Base-by-base conservation (phyloP, 257 asterid species). In the Osmanthus fragrans region DNA sequence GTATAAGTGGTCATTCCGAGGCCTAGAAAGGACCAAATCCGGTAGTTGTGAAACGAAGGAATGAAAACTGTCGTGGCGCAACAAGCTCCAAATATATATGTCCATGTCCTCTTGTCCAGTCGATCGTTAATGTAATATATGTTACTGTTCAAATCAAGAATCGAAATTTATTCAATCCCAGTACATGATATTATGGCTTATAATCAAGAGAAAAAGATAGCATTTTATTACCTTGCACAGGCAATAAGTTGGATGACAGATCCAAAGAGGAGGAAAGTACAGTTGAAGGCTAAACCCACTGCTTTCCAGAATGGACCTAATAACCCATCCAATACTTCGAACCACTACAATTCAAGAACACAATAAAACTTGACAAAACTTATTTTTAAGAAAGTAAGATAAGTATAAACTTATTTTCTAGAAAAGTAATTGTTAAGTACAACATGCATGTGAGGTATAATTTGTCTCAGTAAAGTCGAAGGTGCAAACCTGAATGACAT, bases 21-120 rank as follows among this genome's bases (percentile, higher is more conserved):
- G 15, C 83, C 83, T 11, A 79, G 58, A 66, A 79, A 79, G 15
- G 83, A 79, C 83, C 83, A 79, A 47, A 79, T 79, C 19, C 83
- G 71, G 64, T 79, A 79, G 79, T 79, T 79, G 74, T 79, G 83
- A 65, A 79, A 79, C 2, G 83, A 79, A 10, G 83, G 83, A 18
- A 79, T 74, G 74, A 79, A 79, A 0, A 79, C 83, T 7, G 83
- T 79, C 21, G 83, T 79, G 7, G 83, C 83, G 68, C 83, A 79
- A 73, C 83, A 79, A n/a, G 83, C 83, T 65, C 83, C 83, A 40
- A 79, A 79, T 73, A 79, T 79, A 45, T 79, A 79, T 7, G 83
- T 79, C 83, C 83, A 79, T 49, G 83, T 79, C 83, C 83, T 79
- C 83, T 79, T 79, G 71, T 79, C 83, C 75, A 79, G 65, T 42